Percentiles rank a stretch among this genome's conserved stretches.
phyloP scores from a whole-genome alignment of 2,329 filamentous ascomycete genomes.

The Cordyceps tenuipes region DNA sequence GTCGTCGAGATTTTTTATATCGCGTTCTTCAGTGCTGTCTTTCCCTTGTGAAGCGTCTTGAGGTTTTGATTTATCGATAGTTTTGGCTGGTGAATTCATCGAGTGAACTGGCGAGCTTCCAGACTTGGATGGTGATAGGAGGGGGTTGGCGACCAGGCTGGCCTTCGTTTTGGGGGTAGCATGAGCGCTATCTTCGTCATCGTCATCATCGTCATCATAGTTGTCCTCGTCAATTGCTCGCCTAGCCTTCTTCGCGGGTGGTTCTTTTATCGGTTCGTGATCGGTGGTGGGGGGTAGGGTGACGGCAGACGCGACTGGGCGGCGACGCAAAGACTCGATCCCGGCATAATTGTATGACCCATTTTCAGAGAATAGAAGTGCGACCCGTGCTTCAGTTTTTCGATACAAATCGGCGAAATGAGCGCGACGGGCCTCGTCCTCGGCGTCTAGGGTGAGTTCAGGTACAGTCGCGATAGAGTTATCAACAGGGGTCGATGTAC shows the following conservation, averaged over 20 bases:
- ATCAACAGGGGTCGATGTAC: conserved; percentile 44
- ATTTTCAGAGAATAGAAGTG: conserved; percentile 60
- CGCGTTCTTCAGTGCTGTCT: conserved; percentile 71
- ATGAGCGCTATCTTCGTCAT: conserved; percentile 52
- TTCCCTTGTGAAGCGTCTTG: conserved; percentile 40
- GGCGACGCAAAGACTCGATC: conserved; percentile 45
- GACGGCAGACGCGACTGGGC: conserved; percentile 29
- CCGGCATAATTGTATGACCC: conserved; percentile 43
- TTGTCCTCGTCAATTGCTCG: conserved; percentile 76
- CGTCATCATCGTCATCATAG: conserved; percentile 77
- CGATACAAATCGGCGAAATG: conserved; percentile 72
- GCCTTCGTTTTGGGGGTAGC: conserved; percentile 42
- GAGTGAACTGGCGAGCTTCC: conserved; percentile 58
- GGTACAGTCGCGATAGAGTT: conserved; percentile 44
- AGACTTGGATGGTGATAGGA: conserved; percentile 62
- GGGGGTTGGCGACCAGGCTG: conserved; percentile 42
- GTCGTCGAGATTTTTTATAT: conserved; percentile 86
- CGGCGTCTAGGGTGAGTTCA: conserved; percentile 51
- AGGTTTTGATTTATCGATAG: conserved; percentile 44
- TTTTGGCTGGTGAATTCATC: conserved; percentile 52
- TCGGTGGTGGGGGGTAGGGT: conserved; percentile 49
- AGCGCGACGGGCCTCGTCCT: conserved; percentile 64
- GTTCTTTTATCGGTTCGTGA: conserved; percentile 49
- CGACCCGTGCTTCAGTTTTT: conserved; percentile 68
- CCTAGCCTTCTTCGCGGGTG: conserved; percentile 64